Evolutionary conservation across 2,329 filamentous ascomycete genomes (phyloP).

Genomic region (Alternaria gaisen): DNA sequence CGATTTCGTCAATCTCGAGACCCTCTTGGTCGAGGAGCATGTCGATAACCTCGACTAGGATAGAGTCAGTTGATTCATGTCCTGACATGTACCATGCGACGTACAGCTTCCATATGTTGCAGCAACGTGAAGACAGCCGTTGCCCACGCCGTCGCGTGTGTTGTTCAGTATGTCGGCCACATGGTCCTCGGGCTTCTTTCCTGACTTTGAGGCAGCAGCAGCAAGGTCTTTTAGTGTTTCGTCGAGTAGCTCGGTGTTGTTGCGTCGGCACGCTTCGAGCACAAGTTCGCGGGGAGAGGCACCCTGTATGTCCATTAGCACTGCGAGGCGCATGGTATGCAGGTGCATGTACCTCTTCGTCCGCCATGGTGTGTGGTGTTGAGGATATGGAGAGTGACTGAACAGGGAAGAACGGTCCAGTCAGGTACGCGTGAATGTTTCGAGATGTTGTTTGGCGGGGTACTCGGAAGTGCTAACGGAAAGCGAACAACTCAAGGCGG

Average conservation of each 20-base stretch:
- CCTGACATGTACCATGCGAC: not conserved
- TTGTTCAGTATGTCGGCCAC: slow-evolving; percentile 83
- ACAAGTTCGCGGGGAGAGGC: slow-evolving; percentile 85
- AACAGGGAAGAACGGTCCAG: slow-evolving; percentile 2
- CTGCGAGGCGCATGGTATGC: not conserved
- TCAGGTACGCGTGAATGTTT: slow-evolving; percentile 17
- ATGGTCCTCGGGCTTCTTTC: slow-evolving; percentile 63
- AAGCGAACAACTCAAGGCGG: slow-evolving; percentile 13
- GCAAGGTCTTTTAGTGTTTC: slow-evolving; percentile 71
- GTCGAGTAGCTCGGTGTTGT: slow-evolving; percentile 86
- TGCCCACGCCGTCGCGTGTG: slow-evolving; percentile 84
- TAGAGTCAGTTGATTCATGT: slow-evolving; percentile 12
- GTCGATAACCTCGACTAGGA: slow-evolving; percentile 79
- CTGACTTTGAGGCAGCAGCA: slow-evolving; percentile 56
- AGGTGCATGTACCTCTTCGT: slow-evolving; percentile 40
- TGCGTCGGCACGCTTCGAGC: slow-evolving; percentile 90
- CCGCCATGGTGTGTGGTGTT: slow-evolving; percentile 41
- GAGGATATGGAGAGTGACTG: slow-evolving; percentile 7
- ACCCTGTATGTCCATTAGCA: slow-evolving; percentile 65
- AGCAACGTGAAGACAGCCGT: slow-evolving; percentile 88
- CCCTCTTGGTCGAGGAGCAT: slow-evolving; percentile 82
- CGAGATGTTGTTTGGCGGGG: slow-evolving; percentile 17
- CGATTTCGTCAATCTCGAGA: slow-evolving; percentile 83
- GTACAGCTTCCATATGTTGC: slow-evolving; percentile 85
- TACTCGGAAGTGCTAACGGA: slow-evolving; percentile 22